Percentiles rank a stretch among this genome's conserved stretches.
Conservation (phyloP, 202 grass and related monocot species). For the Brachypodium distachyon region DNA sequence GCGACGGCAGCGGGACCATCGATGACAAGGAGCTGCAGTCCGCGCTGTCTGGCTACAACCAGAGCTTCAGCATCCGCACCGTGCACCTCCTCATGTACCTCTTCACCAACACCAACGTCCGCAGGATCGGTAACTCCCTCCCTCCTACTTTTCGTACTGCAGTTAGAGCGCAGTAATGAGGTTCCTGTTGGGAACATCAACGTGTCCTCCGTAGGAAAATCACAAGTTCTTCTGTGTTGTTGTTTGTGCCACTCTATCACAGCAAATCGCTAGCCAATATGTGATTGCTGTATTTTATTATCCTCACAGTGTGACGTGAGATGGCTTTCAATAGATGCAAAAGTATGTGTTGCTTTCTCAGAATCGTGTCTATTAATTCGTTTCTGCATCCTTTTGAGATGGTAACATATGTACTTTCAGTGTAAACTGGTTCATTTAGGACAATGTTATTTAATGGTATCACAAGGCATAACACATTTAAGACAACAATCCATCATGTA, state of each 20-base stretch:
- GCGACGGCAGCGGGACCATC: constrained; percentile 79
- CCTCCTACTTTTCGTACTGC: background rate
- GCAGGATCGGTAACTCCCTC: constrained; percentile 54
- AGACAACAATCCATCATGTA: background rate
- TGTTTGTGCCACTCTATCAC: background rate
- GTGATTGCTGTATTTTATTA: background rate
- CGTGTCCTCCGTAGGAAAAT: background rate
- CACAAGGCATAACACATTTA: background rate
- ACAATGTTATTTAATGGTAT: background rate
- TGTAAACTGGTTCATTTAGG: background rate
- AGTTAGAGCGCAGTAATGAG: too few relatives aligned
- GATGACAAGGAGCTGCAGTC: constrained; percentile 96
- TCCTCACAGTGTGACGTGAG: background rate
- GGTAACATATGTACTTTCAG: background rate
- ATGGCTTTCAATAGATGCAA: background rate
- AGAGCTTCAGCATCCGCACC: constrained; percentile 88
- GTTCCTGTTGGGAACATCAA: background rate
- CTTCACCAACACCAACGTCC: constrained; percentile 80
- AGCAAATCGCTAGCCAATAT: background rate
- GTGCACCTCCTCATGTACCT: constrained; percentile 97
- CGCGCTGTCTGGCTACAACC: constrained; percentile 71
- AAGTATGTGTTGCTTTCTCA: background rate
- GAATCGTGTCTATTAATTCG: too few relatives aligned
- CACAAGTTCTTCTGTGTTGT: background rate
- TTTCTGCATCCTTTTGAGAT: background rate